Evolutionary conservation across 108 stramenopile species (phyloP), one percentile per base, ranked within the genome.

Genomic region (Conticribra guillardii): DNA sequence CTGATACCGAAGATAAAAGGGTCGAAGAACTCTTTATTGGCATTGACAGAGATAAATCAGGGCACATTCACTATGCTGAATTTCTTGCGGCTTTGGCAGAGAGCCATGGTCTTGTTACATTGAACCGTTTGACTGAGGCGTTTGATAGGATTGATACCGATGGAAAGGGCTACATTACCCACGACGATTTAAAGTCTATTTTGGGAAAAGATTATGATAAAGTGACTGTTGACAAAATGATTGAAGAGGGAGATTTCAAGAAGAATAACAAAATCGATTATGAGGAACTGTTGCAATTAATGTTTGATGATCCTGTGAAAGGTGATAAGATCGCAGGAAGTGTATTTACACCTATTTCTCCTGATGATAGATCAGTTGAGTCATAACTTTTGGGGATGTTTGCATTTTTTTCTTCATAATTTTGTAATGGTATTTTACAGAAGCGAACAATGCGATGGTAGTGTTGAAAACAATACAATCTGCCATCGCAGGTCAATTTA

Each of bases 141-240:
- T 91, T 91, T 79, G 88, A 91, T 65, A 65, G 89, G 30, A 76
- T 91, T 56, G 89, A 91, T 49, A 68, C 62, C 24, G 89, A 91
- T 46, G 76, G 82, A 49, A 88, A 82, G 56, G 88, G 88, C 4
- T 84, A 67, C 52, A 91, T 91, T 44, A 74, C 82, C n/a, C 78
- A 72, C 24, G 83, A 87, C 26, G 82, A 91, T 64, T 64, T 91
- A 14, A 83, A 79, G 73, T 65, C 29, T 15, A 62, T 86, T 19
- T 66, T 91, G 54, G 89, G 89, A 15, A 57, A 75, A 24, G 84
- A 81, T 55, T 90, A 87, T 47, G 79, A 85, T 62, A 79, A 83
- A 57, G 72, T 68, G n/a, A 67, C 80, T 7, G 85, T 88, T 51
- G 81, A 88, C 63, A 73, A 82, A 71, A 84, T 84, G 84, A 80